phyloP scores from a whole-genome alignment of 1,284 basidiomycete species.

The Trametes polyzona region DNA sequence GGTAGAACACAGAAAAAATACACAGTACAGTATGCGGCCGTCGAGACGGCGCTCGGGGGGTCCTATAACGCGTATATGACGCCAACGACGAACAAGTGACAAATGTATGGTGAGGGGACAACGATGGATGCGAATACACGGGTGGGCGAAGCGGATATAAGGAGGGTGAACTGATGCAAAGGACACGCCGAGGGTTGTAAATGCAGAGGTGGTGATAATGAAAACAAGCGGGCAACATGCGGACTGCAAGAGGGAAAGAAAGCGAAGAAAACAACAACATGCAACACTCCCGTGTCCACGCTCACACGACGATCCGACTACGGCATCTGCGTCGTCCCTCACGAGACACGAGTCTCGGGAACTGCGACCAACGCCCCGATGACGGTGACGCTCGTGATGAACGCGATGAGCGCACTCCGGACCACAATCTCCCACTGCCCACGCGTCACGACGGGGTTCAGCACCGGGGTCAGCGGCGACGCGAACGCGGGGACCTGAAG shows the following conservation, averaged over 20 bases:
- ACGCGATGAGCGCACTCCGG: conserved; percentile 41
- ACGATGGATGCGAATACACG: neutral
- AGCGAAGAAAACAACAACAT: neutral
- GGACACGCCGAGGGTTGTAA: too few species aligned
- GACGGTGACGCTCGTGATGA: conserved; percentile 36
- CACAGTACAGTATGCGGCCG: neutral
- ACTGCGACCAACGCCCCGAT: conserved; percentile 36
- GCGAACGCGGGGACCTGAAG: conserved; percentile 71
- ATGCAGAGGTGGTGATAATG: neutral
- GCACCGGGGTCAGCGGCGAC: conserved; percentile 65
- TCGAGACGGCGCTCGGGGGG: neutral
- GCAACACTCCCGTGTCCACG: neutral
- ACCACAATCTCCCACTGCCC: conserved; percentile 78
- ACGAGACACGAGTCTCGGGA: conserved; percentile 29
- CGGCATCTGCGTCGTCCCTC: neutral
- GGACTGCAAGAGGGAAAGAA: neutral
- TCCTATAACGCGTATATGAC: neutral
- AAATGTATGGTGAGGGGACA: neutral
- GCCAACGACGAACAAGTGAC: neutral
- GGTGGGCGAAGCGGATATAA: neutral
- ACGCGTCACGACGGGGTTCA: conserved; percentile 70
- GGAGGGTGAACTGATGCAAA: too few species aligned
- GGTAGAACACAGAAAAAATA: neutral
- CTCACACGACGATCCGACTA: too few species aligned
- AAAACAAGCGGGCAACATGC: neutral